Base-by-base conservation (phyloP, 1,284 basidiomycete species). In the Ganoderma lucidum region DNA sequence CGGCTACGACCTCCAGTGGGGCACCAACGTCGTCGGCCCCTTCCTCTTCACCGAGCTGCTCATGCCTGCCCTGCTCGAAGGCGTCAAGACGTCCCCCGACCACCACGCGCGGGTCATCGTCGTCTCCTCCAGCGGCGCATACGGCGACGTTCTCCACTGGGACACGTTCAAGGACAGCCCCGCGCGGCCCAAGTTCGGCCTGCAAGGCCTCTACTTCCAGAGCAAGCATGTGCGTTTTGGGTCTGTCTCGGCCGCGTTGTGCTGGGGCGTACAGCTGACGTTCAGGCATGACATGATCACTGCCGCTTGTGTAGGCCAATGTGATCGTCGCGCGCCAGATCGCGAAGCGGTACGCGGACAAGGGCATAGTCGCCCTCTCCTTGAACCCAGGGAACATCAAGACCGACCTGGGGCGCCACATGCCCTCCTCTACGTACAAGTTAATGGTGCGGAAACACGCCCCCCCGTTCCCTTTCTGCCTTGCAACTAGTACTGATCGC, bases 1-100 rank as follows among this genome's bases (percentile, higher is more conserved):
- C 60, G 85, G 85, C 0, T 86, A 83, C 69, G 84, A 87, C 42
- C 77, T 87, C 15, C 86, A 87, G 73, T 87, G 85, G 66, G 86
- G 86, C 4, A 86, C 83, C 3, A 88, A 88, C 69, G 80, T 81
- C n/a, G 75, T 87, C 41, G 80, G 80, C 4, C 82, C 81, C 76
- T 84, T 82, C 69, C 81, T 80, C 53, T 80, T 87, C 68, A 83
- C 85, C 35, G 73, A 77, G 41, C 76, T 81, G 5, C 82, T 88
- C 39, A 72, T 87, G 5, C 85, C 86, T 0, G 72, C 80, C 0
- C 80, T 88, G 3, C 70, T 80, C 14, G 76, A 76, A 0, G 78
- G 80, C 2, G 75, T 77, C 23, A 71, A 75, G 66, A 74, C 75
- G 0, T 77, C 79, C 0, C 74, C 79, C 10, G 77, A 76, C 45